Base-by-base conservation (phyloP, 2,329 filamentous ascomycete genomes). In the Thielaviopsis ethacetica region DNA sequence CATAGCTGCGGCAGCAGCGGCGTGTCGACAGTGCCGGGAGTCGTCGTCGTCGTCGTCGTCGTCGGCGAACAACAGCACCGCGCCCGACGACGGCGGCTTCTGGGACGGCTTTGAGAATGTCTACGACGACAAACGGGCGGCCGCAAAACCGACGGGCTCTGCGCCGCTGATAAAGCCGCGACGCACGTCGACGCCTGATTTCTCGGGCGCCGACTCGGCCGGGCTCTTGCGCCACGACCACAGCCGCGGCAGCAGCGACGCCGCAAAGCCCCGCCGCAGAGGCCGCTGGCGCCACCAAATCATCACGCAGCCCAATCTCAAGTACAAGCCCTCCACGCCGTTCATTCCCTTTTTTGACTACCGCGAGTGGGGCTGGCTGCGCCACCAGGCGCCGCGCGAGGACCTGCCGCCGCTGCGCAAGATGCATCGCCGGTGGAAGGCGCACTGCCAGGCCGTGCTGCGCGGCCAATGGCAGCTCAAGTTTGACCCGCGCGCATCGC, bases 391-490 rank as follows among this genome's bases (percentile, higher is more conserved):
- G 38, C 26, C 58, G 19, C 3, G 26, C 2, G 58, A 57, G 19
- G 50, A 55, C 13, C 26, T 55, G 15, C 51, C 41, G 22, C 49
- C 19, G 30, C 41, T 44, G 22, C 34, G 56, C 21, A 58, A 60
- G 27, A 41, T 62, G 44, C 53, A 61, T 17, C 53, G 59, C 21
- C n/a, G 15, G 17, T 64, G 63, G 63, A 64, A 62, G 56, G 58
- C 58, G 17, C 52, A 63, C 22, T 54, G 60, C 10, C 51, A 56
- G 53, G 24, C 34, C 10, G 54, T 62, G 52, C n/a, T 41, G 17
- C 10, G 17, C 13, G 27, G 53, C 34, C n/a, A 52, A 5, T 54
- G 55, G 54, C 19, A 38, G 30, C 19, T 19, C 27, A 58, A 57
- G 38, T 59, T 57, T 49, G 38, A 49, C 5, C 34, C 52, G 15